Percentiles rank a stretch among this genome's conserved stretches.
phyloP scores from a whole-genome alignment of 176 grass and related monocot genomes.

The Hyparrhenia diplandra region DNA sequence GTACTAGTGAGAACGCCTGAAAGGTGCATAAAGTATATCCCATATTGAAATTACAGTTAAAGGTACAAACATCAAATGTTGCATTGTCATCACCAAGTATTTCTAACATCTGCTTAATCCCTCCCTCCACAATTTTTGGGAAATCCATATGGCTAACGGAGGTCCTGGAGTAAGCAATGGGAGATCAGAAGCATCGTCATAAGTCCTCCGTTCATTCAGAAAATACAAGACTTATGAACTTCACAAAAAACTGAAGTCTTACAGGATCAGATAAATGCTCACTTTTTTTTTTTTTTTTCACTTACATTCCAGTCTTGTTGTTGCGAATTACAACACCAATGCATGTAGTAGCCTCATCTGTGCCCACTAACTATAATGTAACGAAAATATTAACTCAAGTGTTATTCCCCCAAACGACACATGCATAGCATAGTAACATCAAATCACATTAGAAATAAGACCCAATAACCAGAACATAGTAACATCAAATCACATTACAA shows the following conservation, averaged over 20 bases:
- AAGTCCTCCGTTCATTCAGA: background rate
- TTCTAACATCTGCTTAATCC: slow-evolving; percentile 80
- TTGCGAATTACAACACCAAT: slow-evolving; percentile 77
- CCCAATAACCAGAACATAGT: too few species aligned
- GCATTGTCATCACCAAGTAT: slow-evolving; percentile 56
- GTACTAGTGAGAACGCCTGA: slow-evolving; percentile 28
- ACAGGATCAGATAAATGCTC: slow-evolving; percentile 34
- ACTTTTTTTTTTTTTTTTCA: slow-evolving; percentile 45
- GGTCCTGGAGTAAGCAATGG: slow-evolving; percentile 45
- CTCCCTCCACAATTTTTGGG: slow-evolving; percentile 56
- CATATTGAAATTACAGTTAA: slow-evolving; percentile 11
- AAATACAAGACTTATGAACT: slow-evolving; percentile 8
- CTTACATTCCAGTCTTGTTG: slow-evolving; percentile 87
- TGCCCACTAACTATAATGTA: slow-evolving; percentile 67
- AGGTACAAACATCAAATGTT: slow-evolving; percentile 81
- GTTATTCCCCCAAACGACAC: background rate
- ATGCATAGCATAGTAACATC: too few species aligned
- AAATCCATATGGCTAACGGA: slow-evolving; percentile 90
- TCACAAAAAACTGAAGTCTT: slow-evolving; percentile 23
- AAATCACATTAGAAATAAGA: too few species aligned
- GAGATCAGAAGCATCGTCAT: slow-evolving; percentile 13
- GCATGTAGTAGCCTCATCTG: slow-evolving; percentile 91
- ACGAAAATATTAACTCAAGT: slow-evolving; percentile 3
- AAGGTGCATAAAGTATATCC: background rate
- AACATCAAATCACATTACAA: background rate